phyloP scores from a whole-genome alignment of 257 asterid genomes.

The Cordia subcordata region DNA sequence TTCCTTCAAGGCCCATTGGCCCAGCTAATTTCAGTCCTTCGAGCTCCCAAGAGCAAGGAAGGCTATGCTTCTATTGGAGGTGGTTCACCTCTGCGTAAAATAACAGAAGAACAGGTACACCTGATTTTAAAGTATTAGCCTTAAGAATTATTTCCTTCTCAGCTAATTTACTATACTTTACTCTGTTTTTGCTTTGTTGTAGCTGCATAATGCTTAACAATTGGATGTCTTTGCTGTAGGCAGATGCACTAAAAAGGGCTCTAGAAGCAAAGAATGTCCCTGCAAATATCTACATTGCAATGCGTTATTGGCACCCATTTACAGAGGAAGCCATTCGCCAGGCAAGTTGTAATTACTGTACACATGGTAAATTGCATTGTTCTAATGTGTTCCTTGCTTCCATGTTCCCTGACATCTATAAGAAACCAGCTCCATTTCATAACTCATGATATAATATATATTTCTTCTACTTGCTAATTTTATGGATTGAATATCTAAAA shows the following conservation, averaged over 20 bases:
- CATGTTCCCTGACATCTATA: too few relatives aligned
- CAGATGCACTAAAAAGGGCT: conserved; percentile 61
- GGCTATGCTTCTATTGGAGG: conserved; percentile 99
- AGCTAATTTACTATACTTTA: not conserved
- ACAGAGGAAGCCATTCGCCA: conserved; percentile 95
- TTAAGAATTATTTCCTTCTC: not conserved
- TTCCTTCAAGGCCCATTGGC: conserved; percentile 94
- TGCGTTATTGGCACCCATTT: conserved; percentile 99
- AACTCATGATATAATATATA: too few relatives aligned
- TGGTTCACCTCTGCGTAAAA: conserved; percentile 92
- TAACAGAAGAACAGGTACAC: conserved; percentile 87
- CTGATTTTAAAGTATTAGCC: not conserved
- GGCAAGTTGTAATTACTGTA: conserved; percentile 33
- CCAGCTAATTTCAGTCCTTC: conserved; percentile 64
- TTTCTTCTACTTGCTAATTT: too few relatives aligned
- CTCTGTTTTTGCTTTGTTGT: not conserved
- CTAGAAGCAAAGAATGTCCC: conserved; percentile 58
- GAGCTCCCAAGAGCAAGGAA: conserved; percentile 97
- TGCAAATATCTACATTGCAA: conserved; percentile 85
- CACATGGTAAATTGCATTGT: not conserved
- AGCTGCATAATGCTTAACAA: conserved; percentile 6
- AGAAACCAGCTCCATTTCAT: too few relatives aligned
- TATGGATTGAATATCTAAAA: too few relatives aligned
- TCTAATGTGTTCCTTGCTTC: not conserved
- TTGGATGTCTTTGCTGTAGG: conserved; percentile 37